Conservation (phyloP, 306 rosid genomes). For the Arachis hypogaea region DNA sequence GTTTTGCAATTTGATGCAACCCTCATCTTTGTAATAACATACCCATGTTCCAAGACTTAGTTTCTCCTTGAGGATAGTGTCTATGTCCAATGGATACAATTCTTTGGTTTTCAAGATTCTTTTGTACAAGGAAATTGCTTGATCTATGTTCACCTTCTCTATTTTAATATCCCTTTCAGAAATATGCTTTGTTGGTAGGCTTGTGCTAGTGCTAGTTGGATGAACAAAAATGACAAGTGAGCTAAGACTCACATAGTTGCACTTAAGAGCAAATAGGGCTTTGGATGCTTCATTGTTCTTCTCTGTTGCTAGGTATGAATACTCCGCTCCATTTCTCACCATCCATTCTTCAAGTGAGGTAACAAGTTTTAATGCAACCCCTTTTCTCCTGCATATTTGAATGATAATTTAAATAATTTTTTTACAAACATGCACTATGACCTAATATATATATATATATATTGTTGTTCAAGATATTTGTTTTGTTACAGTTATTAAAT, state of each 20-base stretch:
- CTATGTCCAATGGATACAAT: constrained; percentile 60
- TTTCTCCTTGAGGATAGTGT: constrained; percentile 61
- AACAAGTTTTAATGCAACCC: constrained; percentile 66
- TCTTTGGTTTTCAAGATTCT: constrained; percentile 53
- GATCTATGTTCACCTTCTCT: constrained; percentile 55
- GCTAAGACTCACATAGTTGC: constrained; percentile 59
- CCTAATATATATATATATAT: neutral
- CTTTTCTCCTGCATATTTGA: constrained; percentile 48
- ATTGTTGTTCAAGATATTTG: too few relatives aligned
- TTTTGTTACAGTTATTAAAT: too few relatives aligned
- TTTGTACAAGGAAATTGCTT: constrained; percentile 60
- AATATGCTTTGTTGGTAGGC: constrained; percentile 41
- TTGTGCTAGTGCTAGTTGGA: constrained; percentile 26
- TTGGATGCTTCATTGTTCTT: constrained; percentile 59
- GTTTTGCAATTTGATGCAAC: constrained; percentile 37
- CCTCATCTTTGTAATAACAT: constrained; percentile 52
- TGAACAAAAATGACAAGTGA: constrained; percentile 67
- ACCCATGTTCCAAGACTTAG: constrained; percentile 70
- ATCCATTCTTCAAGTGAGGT: constrained; percentile 76
- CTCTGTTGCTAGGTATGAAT: constrained; percentile 68
- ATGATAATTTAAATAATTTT: neutral
- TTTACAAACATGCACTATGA: neutral
- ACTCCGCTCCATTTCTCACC: constrained; percentile 65
- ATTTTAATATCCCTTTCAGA: constrained; percentile 49
- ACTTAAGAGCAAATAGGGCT: constrained; percentile 65